These are phyloP conservation scores for Cordyceps farinosa DNA, from an alignment of 2,329 filamentous ascomycete genomes.

Conservation along the genomic window DNA sequence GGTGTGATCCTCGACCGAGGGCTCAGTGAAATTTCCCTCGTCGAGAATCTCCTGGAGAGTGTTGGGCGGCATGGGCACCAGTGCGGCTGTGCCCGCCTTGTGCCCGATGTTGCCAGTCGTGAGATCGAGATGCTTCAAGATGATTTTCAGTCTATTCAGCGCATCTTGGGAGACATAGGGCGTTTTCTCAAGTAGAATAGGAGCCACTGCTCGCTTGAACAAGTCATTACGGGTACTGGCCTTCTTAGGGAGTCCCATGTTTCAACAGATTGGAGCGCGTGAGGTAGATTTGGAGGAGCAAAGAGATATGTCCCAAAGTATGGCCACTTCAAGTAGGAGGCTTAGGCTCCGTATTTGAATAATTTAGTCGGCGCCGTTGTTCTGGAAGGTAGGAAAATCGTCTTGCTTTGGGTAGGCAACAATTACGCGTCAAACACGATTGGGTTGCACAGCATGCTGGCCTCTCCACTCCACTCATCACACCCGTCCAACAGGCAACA, in stretches of 20 bases:
- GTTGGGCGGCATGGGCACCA: neutral
- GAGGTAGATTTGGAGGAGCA: neutral
- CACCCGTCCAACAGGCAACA: too few relatives aligned
- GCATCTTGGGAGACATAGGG: neutral
- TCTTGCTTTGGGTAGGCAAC: too few relatives aligned
- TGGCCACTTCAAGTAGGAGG: too few relatives aligned
- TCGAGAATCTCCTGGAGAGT: neutral
- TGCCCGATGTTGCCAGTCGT: neutral
- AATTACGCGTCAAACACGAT: too few relatives aligned
- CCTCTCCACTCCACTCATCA: too few relatives aligned
- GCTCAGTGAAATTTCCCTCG: too few relatives aligned
- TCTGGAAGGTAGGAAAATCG: too few relatives aligned
- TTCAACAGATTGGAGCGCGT: neutral
- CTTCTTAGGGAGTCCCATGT: neutral
- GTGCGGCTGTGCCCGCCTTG: neutral
- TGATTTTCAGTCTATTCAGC: neutral
- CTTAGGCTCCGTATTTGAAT: too few relatives aligned
- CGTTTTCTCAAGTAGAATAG: neutral
- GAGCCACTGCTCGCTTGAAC: neutral
- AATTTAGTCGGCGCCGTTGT: too few relatives aligned
- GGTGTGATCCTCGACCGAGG: too few relatives aligned
- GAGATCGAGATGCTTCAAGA: neutral
- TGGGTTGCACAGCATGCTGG: too few relatives aligned
- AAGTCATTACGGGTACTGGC: neutral
- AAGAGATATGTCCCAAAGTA: too few relatives aligned